Conservation (phyloP, 1,284 basidiomycete species). For the Schizophyllum amplum region DNA sequence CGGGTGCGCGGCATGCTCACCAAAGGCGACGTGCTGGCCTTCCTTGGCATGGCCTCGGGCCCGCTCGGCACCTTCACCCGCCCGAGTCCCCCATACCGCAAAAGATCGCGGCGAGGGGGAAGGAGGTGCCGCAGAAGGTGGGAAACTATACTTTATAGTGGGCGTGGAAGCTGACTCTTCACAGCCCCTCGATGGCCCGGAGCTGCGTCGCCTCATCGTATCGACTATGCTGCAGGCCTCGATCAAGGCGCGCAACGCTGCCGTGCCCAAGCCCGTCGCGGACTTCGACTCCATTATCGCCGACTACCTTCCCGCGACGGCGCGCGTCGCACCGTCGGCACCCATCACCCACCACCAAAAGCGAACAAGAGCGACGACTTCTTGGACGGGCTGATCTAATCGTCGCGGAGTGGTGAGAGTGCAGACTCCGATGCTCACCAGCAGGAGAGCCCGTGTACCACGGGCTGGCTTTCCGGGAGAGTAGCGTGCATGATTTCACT, state of each 20-base stretch:
- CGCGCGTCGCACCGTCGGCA: conserved; percentile 15
- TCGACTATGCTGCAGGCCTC: conserved; percentile 59
- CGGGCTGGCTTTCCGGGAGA: too few relatives aligned
- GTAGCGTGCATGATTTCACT: too few relatives aligned
- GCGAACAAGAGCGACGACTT: neutral
- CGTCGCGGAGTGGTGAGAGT: too few relatives aligned
- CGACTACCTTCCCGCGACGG: conserved; percentile 48
- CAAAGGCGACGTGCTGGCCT: conserved; percentile 82
- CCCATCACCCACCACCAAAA: conserved; percentile 10
- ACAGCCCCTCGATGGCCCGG: conserved; percentile 59
- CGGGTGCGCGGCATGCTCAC: conserved; percentile 85
- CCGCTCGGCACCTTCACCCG: conserved; percentile 70
- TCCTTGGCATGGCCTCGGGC: conserved; percentile 72
- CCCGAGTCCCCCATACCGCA: conserved; percentile 21
- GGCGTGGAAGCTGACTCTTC: conserved; percentile 3
- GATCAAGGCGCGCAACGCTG: conserved; percentile 39
- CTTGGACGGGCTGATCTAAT: neutral
- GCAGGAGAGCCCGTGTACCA: too few relatives aligned
- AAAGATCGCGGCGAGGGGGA: conserved; percentile 16
- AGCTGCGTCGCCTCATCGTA: conserved; percentile 67
- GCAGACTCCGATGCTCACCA: too few relatives aligned
- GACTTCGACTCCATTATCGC: conserved; percentile 66
- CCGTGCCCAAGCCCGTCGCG: conserved; percentile 26
- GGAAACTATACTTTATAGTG: conserved; percentile 5
- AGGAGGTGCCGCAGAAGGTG: conserved; percentile 32